These are phyloP conservation scores for Abelmoschus esculentus DNA, from an alignment of 345 rosid species.

Conservation along the genomic window DNA sequence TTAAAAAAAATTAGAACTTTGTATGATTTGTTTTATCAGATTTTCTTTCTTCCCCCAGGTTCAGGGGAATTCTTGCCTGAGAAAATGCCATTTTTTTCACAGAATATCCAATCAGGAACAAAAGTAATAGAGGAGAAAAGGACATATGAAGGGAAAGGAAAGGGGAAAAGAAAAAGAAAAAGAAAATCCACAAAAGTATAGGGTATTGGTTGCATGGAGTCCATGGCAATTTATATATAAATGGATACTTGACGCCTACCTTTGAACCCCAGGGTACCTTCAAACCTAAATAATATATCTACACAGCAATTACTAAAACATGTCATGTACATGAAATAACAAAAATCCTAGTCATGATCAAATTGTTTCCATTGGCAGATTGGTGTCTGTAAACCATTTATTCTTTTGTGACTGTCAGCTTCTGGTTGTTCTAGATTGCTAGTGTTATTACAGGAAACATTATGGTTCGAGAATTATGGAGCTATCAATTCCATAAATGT, in stretches of 20 bases:
- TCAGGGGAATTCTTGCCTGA: background rate
- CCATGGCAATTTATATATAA: background rate
- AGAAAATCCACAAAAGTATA: background rate
- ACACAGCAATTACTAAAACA: background rate
- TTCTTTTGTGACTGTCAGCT: conserved; percentile 4
- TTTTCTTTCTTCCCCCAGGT: too few species aligned
- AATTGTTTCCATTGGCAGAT: background rate
- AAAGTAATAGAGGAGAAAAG: background rate
- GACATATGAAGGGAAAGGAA: background rate
- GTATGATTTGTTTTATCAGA: background rate
- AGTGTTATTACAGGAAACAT: conserved; percentile 2
- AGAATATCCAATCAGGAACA: background rate
- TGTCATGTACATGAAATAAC: background rate
- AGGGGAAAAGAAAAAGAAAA: too few species aligned
- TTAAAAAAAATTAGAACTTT: background rate
- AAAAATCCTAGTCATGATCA: background rate
- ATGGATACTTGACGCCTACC: conserved; percentile 6
- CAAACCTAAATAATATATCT: background rate
- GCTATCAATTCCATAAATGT: conserved; percentile 5
- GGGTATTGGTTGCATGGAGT: background rate
- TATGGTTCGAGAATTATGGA: background rate
- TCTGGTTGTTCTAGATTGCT: conserved; percentile 8
- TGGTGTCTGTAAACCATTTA: background rate
- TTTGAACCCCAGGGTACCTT: conserved; percentile 1
- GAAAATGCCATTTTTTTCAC: background rate